Base-by-base conservation (phyloP, 345 rosid species). In the Microcos paniculata region DNA sequence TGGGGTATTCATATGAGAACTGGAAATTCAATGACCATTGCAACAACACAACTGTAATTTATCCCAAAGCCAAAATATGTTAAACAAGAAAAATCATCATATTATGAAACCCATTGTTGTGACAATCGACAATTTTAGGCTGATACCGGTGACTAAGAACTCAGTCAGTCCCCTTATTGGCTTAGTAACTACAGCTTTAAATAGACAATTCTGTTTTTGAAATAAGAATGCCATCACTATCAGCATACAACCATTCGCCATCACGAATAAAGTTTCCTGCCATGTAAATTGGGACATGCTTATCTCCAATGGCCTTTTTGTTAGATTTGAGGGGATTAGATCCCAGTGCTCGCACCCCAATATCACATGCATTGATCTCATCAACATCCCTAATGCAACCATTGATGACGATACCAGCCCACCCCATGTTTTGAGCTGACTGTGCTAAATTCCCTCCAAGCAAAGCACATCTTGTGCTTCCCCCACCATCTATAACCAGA, bases 161-260 rank as follows among this genome's bases (percentile, higher is more conserved):
- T 45, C 7, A 1, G 40, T 48, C n/a, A n/a, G n/a, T n/a, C 71
- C 57, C 58, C 24, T 69, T 48, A 69, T 48, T 69, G 15, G 26
- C 18, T 45, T 49, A 58, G 10, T 48, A 49, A 48, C 40, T 26
- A 28, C 26, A 48, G 72, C 26, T 69, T 88, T 82, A 90, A 45
- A 86, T 72, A 21, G 93, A 84, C 12, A 91, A 82, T 80, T 93
- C 96, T 1, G 78, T 63, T 76, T 80, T 87, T 31, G 96, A 91
- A 75, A 91, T 83, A 31, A 95, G 85, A 80, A 90, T 45, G 53
- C 98, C 97, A 78, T 95, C 99, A 23, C 87, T 87, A 72, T 95
- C 98, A 56, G 93, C 97, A 78, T 89, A 93, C 75, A 95, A 65
- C 98, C 98, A 93, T 70, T 95, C 98, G 24, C 96, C 94, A 6